Evolutionary conservation across 2,329 filamentous ascomycete genomes (phyloP).

Genomic region (Sarocladium oryzae): DNA sequence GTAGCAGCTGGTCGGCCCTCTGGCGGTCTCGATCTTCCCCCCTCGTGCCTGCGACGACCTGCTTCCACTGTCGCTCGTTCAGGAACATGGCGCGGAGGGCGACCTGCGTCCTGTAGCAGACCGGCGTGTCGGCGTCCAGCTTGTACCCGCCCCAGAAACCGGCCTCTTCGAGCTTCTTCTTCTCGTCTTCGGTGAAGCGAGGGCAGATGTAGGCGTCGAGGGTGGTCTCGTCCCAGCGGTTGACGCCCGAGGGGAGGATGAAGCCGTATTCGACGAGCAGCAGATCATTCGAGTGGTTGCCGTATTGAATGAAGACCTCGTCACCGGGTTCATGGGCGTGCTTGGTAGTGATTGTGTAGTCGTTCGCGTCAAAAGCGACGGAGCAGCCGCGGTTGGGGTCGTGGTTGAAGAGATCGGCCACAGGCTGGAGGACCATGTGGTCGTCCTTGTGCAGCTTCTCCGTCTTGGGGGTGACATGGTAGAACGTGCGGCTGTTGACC

Average conservation of each 20-base stretch:
- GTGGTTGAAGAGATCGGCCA: slow-evolving; percentile 67
- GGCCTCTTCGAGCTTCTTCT: slow-evolving; percentile 32
- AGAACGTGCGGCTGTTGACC: slow-evolving; percentile 58
- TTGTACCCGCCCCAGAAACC: slow-evolving; percentile 47
- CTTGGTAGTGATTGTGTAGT: slow-evolving; percentile 50
- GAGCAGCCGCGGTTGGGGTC: slow-evolving; percentile 45
- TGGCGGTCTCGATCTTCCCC: slow-evolving; percentile 40
- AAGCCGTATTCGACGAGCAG: slow-evolving; percentile 62
- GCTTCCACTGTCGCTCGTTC: slow-evolving; percentile 32
- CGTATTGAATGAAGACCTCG: slow-evolving; percentile 64
- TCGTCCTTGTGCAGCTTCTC: slow-evolving; percentile 42
- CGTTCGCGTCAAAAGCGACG: slow-evolving; percentile 42
- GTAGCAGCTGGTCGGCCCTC: slow-evolving; percentile 29
- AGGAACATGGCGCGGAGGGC: slow-evolving; percentile 37
- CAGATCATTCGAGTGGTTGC: slow-evolving; percentile 63
- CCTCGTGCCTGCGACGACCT: slow-evolving; percentile 36
- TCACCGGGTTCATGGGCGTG: slow-evolving; percentile 46
- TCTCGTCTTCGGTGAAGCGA: slow-evolving; percentile 27
- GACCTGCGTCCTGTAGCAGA: slow-evolving; percentile 51
- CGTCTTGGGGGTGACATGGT: slow-evolving; percentile 43
- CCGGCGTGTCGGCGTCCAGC: slow-evolving; percentile 37
- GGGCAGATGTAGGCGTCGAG: slow-evolving; percentile 42
- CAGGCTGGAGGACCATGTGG: slow-evolving; percentile 63
- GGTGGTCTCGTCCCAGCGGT: slow-evolving; percentile 44
- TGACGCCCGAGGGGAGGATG: slow-evolving; percentile 33